phyloP scores from a whole-genome alignment of 2,329 filamentous ascomycete genomes.

The Nannizzia gypsea region DNA sequence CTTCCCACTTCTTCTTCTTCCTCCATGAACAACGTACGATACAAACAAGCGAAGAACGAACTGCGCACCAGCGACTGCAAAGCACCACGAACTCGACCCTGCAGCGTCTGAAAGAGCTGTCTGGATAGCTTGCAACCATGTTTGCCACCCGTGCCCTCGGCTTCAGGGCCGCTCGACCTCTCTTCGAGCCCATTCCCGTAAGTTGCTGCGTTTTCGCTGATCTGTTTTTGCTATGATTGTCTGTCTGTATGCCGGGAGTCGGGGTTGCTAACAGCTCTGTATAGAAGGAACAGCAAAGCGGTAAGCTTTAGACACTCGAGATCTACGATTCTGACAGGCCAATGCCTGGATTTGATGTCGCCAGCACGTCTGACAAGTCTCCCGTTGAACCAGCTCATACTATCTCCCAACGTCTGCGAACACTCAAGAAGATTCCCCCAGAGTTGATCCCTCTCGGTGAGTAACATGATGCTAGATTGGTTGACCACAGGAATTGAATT shows the following conservation, averaged over 20 bases:
- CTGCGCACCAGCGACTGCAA: not conserved
- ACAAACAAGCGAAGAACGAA: not conserved
- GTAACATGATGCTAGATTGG: slow-evolving; percentile 21
- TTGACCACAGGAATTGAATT: not conserved
- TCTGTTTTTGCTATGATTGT: slow-evolving; percentile 13
- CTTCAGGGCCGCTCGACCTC: slow-evolving; percentile 42
- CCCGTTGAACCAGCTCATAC: slow-evolving; percentile 60
- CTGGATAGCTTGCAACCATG: slow-evolving; percentile 38
- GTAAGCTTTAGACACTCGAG: slow-evolving; percentile 27
- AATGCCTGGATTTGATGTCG: not conserved
- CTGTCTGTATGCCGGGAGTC: slow-evolving; percentile 12
- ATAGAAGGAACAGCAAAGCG: slow-evolving; percentile 53
- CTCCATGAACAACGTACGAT: not conserved
- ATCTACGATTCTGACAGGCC: not conserved
- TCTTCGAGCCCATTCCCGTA: slow-evolving; percentile 57
- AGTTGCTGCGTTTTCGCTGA: slow-evolving; percentile 27
- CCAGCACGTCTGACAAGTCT: slow-evolving; percentile 6
- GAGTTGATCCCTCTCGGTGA: slow-evolving; percentile 92
- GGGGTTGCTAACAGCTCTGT: slow-evolving; percentile 32
- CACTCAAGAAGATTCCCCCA: slow-evolving; percentile 77
- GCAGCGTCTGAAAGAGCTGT: not conserved
- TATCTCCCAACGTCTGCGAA: slow-evolving; percentile 86
- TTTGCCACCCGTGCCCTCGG: slow-evolving; percentile 53
- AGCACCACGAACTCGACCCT: not conserved
- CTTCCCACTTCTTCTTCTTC: slow-evolving; percentile 2